These are phyloP conservation scores for Cutaneotrichosporon dermatis DNA, from an alignment of 1,284 basidiomycete genomes.

Conservation along the genomic window DNA sequence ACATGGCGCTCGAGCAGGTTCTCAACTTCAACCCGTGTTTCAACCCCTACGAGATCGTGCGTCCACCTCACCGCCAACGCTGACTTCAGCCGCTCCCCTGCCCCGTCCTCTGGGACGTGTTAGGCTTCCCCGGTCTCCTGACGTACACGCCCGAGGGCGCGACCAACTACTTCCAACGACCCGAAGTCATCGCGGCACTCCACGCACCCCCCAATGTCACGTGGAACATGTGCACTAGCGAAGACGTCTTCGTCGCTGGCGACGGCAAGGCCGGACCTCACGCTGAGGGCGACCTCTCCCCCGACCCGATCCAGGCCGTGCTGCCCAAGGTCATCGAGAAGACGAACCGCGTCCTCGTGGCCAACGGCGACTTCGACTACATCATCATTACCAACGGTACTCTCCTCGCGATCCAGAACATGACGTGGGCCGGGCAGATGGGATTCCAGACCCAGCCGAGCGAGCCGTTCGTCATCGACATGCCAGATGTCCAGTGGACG, in stretches of 20 bases:
- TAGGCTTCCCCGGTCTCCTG: slow-evolving; percentile 49
- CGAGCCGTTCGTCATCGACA: slow-evolving; percentile 11
- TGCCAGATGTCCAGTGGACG: slow-evolving; percentile 1
- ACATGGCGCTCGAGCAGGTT: slow-evolving; percentile 59
- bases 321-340: slow-evolving; percentile 53
- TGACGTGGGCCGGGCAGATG: slow-evolving; percentile 35
- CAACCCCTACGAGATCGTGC: slow-evolving; percentile 64
- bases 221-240: slow-evolving; percentile 61
- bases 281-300: slow-evolving; percentile 54
- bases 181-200: slow-evolving; percentile 66
- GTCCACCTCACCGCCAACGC: slow-evolving; percentile 15
- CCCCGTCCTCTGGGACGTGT: slow-evolving; percentile 66
- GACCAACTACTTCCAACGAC: slow-evolving; percentile 60
- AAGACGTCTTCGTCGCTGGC: slow-evolving; percentile 56
- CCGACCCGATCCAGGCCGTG: slow-evolving; percentile 51
- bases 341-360: slow-evolving; percentile 62
- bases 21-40: slow-evolving; percentile 66
- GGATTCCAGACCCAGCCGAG: slow-evolving; percentile 23
- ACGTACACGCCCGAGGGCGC: not conserved
- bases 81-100: slow-evolving; percentile 39
- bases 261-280: slow-evolving; percentile 45
- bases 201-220: slow-evolving; percentile 64
- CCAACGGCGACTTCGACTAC: slow-evolving; percentile 55
- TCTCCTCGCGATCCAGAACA: slow-evolving; percentile 37
- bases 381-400: slow-evolving; percentile 17